Percentiles rank a stretch among this genome's conserved stretches.
phyloP scores from a whole-genome alignment of 176 grass and related monocot genomes.

The Rhynchospora pubera region DNA sequence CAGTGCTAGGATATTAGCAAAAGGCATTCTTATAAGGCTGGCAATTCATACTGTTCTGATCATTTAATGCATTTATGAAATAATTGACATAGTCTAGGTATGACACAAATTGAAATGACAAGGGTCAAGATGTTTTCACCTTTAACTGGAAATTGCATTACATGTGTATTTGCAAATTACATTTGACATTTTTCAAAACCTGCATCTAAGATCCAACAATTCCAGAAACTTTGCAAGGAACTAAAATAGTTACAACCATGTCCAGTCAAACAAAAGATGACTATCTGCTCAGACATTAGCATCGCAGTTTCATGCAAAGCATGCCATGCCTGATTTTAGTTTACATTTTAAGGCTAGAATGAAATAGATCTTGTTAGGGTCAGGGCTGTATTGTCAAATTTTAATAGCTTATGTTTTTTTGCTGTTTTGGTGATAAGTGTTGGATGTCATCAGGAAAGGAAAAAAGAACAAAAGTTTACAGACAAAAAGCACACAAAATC shows the following conservation, averaged over 20 bases:
- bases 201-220: neutral
- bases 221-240: neutral
- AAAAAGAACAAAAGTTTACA: neutral
- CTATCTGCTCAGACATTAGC: neutral
- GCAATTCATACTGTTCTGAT: neutral
- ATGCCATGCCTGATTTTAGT: neutral
- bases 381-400: conserved; percentile 30
- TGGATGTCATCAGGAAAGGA: neutral
- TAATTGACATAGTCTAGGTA: neutral
- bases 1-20: neutral
- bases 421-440: neutral
- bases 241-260: neutral
- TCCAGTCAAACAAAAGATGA: neutral
- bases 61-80: neutral
- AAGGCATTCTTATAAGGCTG: neutral
- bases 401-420: neutral
- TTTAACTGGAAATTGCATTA: neutral
- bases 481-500: neutral
- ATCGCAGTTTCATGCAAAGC: neutral
- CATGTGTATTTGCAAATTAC: neutral
- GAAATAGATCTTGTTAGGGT: neutral
- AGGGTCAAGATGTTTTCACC: neutral
- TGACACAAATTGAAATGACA: neutral
- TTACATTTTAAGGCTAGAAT: neutral
- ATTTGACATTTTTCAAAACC: neutral